Conservation (phyloP, 129 eudicot species). For the Tanacetum coccineum region DNA sequence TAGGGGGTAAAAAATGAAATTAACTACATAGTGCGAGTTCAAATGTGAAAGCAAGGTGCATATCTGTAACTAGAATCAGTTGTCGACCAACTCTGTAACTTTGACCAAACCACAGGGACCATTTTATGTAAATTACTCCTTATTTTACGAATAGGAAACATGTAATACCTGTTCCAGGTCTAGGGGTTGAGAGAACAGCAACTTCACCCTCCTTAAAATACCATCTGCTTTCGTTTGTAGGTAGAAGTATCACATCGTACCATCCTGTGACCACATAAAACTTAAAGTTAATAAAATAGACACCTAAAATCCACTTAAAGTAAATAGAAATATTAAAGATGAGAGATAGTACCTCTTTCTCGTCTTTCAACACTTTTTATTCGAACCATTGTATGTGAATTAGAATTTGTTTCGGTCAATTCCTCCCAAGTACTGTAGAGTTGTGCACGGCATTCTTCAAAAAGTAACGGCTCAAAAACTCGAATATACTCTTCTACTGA, state of each 20-base stretch:
- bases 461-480: slow-evolving; percentile 94
- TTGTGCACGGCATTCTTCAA: slow-evolving; percentile 98
- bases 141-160: not conserved
- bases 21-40: too few relatives aligned
- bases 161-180: slow-evolving; percentile 70
- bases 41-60: too few relatives aligned
- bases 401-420: slow-evolving; percentile 48
- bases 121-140: too few relatives aligned
- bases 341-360: slow-evolving; percentile 68
- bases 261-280: slow-evolving; percentile 52
- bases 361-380: slow-evolving; percentile 73
- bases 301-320: not conserved
- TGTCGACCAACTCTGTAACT: too few relatives aligned
- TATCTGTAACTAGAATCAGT: not conserved
- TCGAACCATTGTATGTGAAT: slow-evolving; percentile 65
- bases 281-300: not conserved
- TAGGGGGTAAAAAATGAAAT: too few relatives aligned
- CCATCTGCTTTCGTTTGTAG: slow-evolving; percentile 81
- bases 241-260: slow-evolving; percentile 75
- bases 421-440: slow-evolving; percentile 98
- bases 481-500: slow-evolving; percentile 88
- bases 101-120: too few relatives aligned
- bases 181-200: slow-evolving; percentile 87
- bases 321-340: not conserved
- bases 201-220: slow-evolving; percentile 94